Evolutionary conservation across 176 grass and related monocot species (phyloP), one percentile per base, ranked within the genome.

Genomic region (Aechmea fasciata): DNA sequence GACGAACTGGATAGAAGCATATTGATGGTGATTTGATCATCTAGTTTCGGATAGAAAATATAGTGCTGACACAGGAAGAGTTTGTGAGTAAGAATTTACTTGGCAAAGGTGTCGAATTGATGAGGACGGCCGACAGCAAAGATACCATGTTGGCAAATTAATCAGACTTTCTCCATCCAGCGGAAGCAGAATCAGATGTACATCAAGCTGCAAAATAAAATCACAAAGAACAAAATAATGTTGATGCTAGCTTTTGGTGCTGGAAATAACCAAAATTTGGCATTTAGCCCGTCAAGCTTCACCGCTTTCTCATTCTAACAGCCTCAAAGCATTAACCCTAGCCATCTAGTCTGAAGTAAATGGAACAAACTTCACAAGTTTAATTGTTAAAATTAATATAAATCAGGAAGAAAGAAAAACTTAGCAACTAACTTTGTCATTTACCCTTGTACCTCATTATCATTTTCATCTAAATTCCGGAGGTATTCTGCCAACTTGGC

Each of bases 401-500:
- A 73, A 57, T 11, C 12, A 8, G 25, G 41, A 47, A 63, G 73
- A 41, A 2, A 75, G 67, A 13, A 78, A 70, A 64, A 48, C 63
- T 73, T 69, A 26, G 67, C 66, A 69, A 78, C 25, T 12, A 47
- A 64, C 47, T 7, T 9, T 25, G 50, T 62, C 12, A 66, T 55
- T 13, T 53, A 52, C 71, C 11, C 68, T 20, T 75, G 50, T 87
- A 91, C 88, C 88, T 91, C 78, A 48, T 78, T 71, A 72, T 87
- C 82, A 74, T 74, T 74, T 75, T 83, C 82, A 75, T 87, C 85
- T 59, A 78, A 63, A 75, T 61, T 75, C 64, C 73, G 82, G 13
- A 91, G 69, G 54, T 85, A 80, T 50, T 91, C 89, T 48, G 80
- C 82, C 70, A 91, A 91, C 59, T 85, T 91, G 50, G 76, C 53